Evolutionary conservation across 495 filamentous ascomycete species (phyloP), one percentile per base, ranked within the genome.

Genomic region (Neurospora sp.): DNA sequence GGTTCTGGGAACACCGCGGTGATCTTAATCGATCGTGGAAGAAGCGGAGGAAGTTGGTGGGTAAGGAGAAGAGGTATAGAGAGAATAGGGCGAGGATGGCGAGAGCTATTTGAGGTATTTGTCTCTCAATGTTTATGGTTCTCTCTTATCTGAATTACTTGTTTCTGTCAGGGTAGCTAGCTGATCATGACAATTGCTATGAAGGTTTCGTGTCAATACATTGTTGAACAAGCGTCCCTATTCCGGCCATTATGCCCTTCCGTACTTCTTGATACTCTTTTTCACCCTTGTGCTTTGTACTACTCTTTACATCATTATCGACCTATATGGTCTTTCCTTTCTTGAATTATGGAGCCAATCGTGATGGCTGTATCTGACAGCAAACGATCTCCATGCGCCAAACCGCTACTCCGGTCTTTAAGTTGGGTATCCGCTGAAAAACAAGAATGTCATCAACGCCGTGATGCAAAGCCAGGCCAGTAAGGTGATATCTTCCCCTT

Each of bases 1-100:
- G 90, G 89, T 99, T 98, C 81, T 98, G 92, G 89, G 94, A 96
- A 80, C 88, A 94, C 73, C 86, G 95, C 2, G 94, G 95, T 2
- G 93, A 97, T 59, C 89, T 92, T 71, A 98, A 97, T 79, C 86
- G 94, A 34, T 92, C 91, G 4, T 98, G 95, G 95, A 97, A 95
- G 84, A 92, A 90, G 81, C 81, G 92, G 76, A 88, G 92, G 73
- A 90, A 94, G 78, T 88, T 94, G 76, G 91, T 87, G 59, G 86
- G 89, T 48, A 99, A 99, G 86, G 90, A 92, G 81, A 93, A 93
- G 84, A 86, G 94, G 76, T 93, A 97, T 81, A 87, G 91, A 77
- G 94, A 97, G 75, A 97, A 96, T 77, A 89, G 87, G 77, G 87
- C 86, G 74, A 87, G 89, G 71, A 86, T 88, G 24, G 84, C 82